Evolutionary conservation across 495 filamentous ascomycete genomes (phyloP), one percentile per base, ranked within the genome.

Genomic region (Pseudotulostoma volvatum): DNA sequence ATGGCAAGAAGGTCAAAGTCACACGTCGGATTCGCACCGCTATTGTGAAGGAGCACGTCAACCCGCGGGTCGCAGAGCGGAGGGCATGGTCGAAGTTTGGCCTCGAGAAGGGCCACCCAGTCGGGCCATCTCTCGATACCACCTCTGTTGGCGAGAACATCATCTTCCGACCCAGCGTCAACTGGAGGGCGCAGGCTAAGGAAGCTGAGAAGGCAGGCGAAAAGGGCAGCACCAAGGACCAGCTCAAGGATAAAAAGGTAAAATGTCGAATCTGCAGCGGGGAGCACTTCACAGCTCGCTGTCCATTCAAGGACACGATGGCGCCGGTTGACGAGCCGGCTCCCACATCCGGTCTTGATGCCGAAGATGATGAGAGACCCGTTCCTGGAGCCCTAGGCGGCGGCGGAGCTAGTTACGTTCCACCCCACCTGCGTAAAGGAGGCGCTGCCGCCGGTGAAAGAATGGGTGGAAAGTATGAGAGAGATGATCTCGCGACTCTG

Each of bases 261-360:
- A 95, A 95, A 71, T 97, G 90, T 63, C 77, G 90, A 67, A 96
- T 97, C 55, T 97, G 90, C 64, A 81, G 77, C 58, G 90, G 92
- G 48, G 92, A 96, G 66, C 90, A 97, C 70, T 97, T 94, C 67
- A 97, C 90, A 3, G 85, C 88, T 19, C 75, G 88, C 52, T 97
- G 71, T 79, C 87, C 79, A 18, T 84, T 81, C 62, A 84, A 83
- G 63, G 79, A 82, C 50, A 84, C 79, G 32, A 79, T 84, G 68
- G 77, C 79, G 8, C 79, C 79, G 1, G 69, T 81, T 41, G 79
- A 80, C 36, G 79, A 80, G 52, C 53, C 63, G 4, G 73, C 74
- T 32, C 71, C 60, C 33, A 68, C 63, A 3, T 75, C 65, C 28
- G 67, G 64, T 35, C 62, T 41, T 18, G 67, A 59, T 11, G 58